Evolutionary conservation across 345 rosid species (phyloP), one percentile per base, ranked within the genome.

Genomic region (Brassica juncea): DNA sequence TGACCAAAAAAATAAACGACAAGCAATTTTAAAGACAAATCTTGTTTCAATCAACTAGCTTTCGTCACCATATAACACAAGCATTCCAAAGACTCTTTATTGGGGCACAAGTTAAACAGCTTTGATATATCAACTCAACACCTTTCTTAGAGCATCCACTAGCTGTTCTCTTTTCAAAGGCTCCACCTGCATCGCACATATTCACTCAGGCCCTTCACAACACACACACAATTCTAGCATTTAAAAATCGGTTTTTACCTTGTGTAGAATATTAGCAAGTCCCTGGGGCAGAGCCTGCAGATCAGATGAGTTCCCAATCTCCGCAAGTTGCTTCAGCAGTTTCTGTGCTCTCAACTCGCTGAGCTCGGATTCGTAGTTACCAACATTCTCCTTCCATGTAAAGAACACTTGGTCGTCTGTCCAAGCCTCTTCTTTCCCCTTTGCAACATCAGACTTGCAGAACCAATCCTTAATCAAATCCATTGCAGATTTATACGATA

Each of bases 241-340:
- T 49, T 44, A 67, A 49, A 14, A 44, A 4, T 4, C 16, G 2
- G 55, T 4, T 49, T n/a, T 49, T n/a, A 92, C 99, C 94, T 94
- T 89, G 87, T 87, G 83, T 84, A 94, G 85, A 85, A 94, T 91
- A 70, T 89, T 86, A 72, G 92, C 87, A 52, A 94, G 95, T 81
- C 94, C 94, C 76, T 87, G 97, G 4, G 98, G 98, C 73, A 94
- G 88, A 76, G 96, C 95, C 78, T 79, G 85, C 87, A 94, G 80
- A 86, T 90, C 97, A 28, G 89, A 79, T 7, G 97, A 92, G 64
- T 85, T 86, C 12, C 97, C 88, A 19, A 94, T 86, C 78, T 84
- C 87, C 57, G 90, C 83, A 44, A 95, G 78, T 57, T 87, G 93
- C 80, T 80, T 84, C 78, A 91, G 68, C 61, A 95, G 88, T 83